Conservation (phyloP, 257 asterid genomes). For the Nicotiana sylvestris region DNA sequence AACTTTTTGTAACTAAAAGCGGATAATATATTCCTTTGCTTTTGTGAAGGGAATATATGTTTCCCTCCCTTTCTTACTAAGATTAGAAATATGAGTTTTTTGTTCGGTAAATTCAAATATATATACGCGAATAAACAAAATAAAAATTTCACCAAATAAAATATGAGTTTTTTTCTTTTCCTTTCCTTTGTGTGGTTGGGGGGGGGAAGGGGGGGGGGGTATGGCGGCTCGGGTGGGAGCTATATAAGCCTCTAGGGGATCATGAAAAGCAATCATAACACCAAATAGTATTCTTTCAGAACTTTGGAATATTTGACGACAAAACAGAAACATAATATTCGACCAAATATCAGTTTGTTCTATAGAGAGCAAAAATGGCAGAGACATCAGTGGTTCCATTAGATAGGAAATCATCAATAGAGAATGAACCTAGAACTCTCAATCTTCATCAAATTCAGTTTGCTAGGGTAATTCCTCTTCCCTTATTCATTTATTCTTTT, state of each 20-base stretch:
- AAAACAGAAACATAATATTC: not conserved
- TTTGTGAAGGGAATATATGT: too few relatives aligned
- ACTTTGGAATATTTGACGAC: not conserved
- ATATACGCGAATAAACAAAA: too few relatives aligned
- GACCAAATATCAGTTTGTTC: not conserved
- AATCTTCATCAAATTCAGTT: slow-evolving; percentile 23
- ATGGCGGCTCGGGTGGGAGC: not conserved
- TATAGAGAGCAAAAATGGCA: not conserved
- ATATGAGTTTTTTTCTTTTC: too few relatives aligned
- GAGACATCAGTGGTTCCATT: slow-evolving; percentile 10
- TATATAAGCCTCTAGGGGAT: not conserved
- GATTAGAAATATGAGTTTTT: too few relatives aligned
- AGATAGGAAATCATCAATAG: slow-evolving; percentile 30
- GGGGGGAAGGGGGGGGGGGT: too few relatives aligned
- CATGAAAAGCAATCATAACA: not conserved
- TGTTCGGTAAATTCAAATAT: too few relatives aligned
- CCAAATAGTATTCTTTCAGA: not conserved
- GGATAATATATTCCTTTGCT: too few relatives aligned
- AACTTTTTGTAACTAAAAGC: too few relatives aligned
- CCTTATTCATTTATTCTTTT: not conserved
- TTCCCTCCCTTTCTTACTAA: too few relatives aligned
- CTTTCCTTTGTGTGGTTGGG: too few relatives aligned
- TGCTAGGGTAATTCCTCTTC: slow-evolving; percentile 23
- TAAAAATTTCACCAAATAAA: too few relatives aligned
- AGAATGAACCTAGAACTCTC: slow-evolving; percentile 31